These are phyloP conservation scores for Rhizophora mangle DNA, from an alignment of 345 rosid species.

Conservation along the genomic window DNA sequence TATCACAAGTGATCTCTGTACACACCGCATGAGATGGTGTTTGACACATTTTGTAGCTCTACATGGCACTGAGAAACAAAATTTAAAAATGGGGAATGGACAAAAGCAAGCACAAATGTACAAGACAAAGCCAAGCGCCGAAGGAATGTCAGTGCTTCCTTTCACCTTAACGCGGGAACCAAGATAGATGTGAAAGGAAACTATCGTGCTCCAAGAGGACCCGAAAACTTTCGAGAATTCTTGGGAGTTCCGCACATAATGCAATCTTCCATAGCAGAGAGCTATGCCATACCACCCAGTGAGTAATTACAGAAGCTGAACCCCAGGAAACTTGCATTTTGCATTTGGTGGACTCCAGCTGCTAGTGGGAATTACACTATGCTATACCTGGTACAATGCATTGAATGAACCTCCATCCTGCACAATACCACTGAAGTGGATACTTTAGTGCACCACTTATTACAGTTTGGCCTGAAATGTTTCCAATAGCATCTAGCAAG, in stretches of 20 bases:
- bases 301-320: conserved; percentile 21
- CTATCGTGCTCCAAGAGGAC: background rate
- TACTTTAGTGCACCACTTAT: background rate
- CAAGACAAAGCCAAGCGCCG: background rate
- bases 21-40: background rate
- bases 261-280: conserved; percentile 5
- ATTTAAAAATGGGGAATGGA: conserved; percentile 7
- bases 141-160: background rate
- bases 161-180: background rate
- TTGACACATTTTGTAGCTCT: background rate
- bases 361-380: conserved; percentile 15
- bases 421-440: conserved; percentile 11
- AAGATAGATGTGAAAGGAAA: background rate
- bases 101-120: conserved; percentile 17
- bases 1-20: conserved; percentile 8
- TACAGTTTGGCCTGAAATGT: background rate
- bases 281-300: conserved; percentile 3
- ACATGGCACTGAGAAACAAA: conserved; percentile 1
- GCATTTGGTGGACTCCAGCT: conserved; percentile 13
- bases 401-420: conserved; percentile 9
- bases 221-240: background rate
- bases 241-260: background rate
- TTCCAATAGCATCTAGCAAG: conserved; percentile 14
- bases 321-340: conserved; percentile 14
- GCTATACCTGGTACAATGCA: conserved; percentile 16